A percentile compares a stretch with the other conserved stretches of the same genome.
Conservation (phyloP, 1,284 basidiomycete species). For the Leccinum pachyderme region DNA sequence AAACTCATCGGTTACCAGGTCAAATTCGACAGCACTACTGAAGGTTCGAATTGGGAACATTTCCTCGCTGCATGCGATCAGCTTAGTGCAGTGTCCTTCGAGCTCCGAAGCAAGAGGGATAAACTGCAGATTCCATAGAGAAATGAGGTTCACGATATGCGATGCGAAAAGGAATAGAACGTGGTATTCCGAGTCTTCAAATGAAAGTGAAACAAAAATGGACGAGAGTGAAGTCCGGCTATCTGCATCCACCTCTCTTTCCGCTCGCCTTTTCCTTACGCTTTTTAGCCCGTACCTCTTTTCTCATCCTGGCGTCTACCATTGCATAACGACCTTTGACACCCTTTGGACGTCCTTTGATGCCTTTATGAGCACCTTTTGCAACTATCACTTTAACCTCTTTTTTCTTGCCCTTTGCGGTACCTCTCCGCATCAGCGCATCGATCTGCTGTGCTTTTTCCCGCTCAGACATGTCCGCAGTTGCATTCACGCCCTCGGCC, state of each 20-base stretch:
- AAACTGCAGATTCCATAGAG: constrained; percentile 11
- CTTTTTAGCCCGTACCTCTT: constrained; percentile 76
- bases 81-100: constrained; percentile 35
- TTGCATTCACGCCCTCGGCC: constrained; percentile 92
- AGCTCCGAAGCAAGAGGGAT: constrained; percentile 11
- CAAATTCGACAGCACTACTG: constrained; percentile 39
- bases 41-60: constrained; percentile 45
- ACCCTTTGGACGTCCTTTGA: constrained; percentile 94
- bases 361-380: constrained; percentile 83
- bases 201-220: constrained; percentile 1
- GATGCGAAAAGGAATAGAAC: not conserved
- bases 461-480: constrained; percentile 86
- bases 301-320: constrained; percentile 86
- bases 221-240: not conserved
- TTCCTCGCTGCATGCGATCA: constrained; percentile 57
- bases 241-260: constrained; percentile 47
- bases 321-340: constrained; percentile 92
- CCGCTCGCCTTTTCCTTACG: constrained; percentile 64
- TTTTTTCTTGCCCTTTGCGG: constrained; percentile 71
- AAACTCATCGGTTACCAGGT: constrained; percentile 40
- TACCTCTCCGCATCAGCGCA: constrained; percentile 85
- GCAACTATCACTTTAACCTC: constrained; percentile 92
- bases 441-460: constrained; percentile 95
- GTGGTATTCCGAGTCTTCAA: not conserved
- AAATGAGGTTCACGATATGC: constrained; percentile 10